These are phyloP conservation scores for Lentinula sp. DNA, from an alignment of 768 basidiomycete species.

Conservation along the genomic window DNA sequence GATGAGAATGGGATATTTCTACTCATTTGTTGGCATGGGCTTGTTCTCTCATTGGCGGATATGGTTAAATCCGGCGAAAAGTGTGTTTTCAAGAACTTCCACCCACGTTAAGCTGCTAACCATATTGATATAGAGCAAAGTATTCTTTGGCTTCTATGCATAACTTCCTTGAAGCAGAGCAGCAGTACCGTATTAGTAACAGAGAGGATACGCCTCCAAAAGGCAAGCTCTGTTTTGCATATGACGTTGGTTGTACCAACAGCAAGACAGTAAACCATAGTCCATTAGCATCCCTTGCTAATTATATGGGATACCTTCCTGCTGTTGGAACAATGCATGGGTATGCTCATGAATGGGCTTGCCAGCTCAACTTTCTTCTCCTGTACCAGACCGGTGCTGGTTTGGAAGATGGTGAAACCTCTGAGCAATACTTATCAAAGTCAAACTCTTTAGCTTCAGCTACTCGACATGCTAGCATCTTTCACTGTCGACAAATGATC, in stretches of 20 bases:
- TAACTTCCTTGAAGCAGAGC: background rate
- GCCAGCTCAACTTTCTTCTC: background rate
- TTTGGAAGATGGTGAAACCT: background rate
- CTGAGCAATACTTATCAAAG: background rate
- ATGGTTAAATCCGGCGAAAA: conserved; percentile 16
- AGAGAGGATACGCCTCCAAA: background rate
- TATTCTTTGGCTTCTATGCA: conserved; percentile 18
- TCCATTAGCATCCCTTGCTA: conserved; percentile 4
- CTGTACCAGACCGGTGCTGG: background rate
- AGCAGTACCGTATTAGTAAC: too few species aligned
- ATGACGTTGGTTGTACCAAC: conserved; percentile 20
- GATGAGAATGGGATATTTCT: conserved; percentile 19
- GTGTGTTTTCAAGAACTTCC: background rate
- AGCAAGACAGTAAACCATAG: conserved; percentile 13
- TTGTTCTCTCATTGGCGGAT: conserved; percentile 13
- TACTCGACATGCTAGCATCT: background rate
- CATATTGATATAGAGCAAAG: conserved; percentile 13
- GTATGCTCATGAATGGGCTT: background rate
- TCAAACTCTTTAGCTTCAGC: background rate
- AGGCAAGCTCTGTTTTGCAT: conserved; percentile 6
- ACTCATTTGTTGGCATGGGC: conserved; percentile 17
- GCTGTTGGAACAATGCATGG: background rate
- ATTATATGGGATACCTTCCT: background rate
- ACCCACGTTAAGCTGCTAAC: background rate
- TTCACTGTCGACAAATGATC: background rate